Evolutionary conservation across 768 basidiomycete genomes (phyloP), one percentile per base, ranked within the genome.

Genomic region (Myochromella boudieri): DNA sequence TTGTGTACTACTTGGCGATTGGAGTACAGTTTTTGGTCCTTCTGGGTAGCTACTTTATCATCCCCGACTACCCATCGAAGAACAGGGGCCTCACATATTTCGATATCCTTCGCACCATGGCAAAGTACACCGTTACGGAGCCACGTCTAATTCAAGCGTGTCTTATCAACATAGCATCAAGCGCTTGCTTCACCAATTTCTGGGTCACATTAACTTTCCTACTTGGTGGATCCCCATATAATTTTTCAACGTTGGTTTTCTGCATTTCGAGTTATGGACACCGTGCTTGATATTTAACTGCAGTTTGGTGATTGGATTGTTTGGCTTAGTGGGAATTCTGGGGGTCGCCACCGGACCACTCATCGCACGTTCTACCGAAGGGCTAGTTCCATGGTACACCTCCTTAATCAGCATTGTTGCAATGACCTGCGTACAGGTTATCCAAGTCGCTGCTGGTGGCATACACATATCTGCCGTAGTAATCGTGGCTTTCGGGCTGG

Each of bases 61-160:
- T 92, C 11, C 91, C 90, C 0, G 89, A 93, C 64, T 91, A 85
- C 58, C 91, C 89, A 1, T 78, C 84, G 11, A 91, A 85, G 62
- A 85, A 86, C 59, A 63, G 58, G 24, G 68, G 76, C 39, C 44
- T 89, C 51, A 77, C 79, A 4, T 92, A 92, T 63, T 72, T 69
- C 52, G 64, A 80, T 14, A 84, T 91, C 39, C 64, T 89, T 26
- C 77, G 69, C 60, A 85, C 82, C 14, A 91, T 91, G 91, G 82
- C 68, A 6, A 85, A 81, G 62, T 86, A 82, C 54, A 69, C 82
- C 0, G 71, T 84, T 28, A 91, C 85, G 0, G 87, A 93, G 61
- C 91, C 91, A 0, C 66, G 84, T 15, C 67, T 95, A 25, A 73
- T 91, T 7, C 90, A 93, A 60, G 69, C 75, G 1, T 68, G 75